phyloP scores from a whole-genome alignment of 345 rosid species.

The Turritis glabra region DNA sequence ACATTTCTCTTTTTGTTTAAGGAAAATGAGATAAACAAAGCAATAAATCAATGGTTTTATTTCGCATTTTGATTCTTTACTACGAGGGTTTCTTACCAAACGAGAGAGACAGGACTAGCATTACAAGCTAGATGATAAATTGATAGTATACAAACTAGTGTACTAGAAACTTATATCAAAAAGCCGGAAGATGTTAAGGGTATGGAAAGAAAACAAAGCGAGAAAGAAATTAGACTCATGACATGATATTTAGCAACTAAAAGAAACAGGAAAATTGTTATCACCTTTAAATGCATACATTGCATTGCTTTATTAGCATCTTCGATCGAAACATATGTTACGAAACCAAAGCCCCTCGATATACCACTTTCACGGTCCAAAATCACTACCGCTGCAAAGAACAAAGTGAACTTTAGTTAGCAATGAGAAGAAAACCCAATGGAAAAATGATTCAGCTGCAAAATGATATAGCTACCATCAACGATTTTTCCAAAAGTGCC shows the following conservation, averaged over 20 bases:
- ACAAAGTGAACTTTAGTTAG: conserved; percentile 11
- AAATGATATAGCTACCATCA: conserved; percentile 28
- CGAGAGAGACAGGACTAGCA: conserved; percentile 1
- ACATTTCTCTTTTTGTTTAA: neutral
- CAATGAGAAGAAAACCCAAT: conserved; percentile 8
- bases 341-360: conserved; percentile 36
- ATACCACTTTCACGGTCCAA: conserved; percentile 38
- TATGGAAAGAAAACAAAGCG: conserved; percentile 1
- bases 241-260: conserved; percentile 12
- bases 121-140: neutral
- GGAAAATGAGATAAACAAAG: conserved; percentile 1
- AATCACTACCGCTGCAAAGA: conserved; percentile 34
- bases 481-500: conserved; percentile 38
- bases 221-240: conserved; percentile 4
- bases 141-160: neutral
- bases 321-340: conserved; percentile 30
- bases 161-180: neutral
- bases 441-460: neutral
- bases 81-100: neutral
- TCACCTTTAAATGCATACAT: conserved; percentile 32
- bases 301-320: conserved; percentile 33
- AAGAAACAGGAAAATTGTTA: conserved; percentile 11
- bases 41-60: neutral
- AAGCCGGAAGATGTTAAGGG: neutral
- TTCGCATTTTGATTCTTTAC: neutral